Conservation (phyloP, 202 grass and related monocot genomes). For the Elaeis oleifera region DNA sequence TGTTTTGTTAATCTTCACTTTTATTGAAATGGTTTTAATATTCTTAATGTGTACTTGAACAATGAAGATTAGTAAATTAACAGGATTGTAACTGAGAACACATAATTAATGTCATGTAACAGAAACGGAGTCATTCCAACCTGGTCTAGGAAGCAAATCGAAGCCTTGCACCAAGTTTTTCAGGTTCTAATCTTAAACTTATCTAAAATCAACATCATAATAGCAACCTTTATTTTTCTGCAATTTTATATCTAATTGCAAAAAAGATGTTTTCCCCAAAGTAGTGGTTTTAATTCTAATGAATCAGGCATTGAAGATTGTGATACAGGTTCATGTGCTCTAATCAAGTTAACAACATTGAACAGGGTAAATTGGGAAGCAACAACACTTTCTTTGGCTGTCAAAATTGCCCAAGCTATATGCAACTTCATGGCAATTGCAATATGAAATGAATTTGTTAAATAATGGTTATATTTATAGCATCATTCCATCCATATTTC, state of each 20-base stretch:
- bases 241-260: conserved; percentile 26
- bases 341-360: conserved; percentile 36
- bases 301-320: conserved; percentile 43
- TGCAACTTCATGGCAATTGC: conserved; percentile 8
- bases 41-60: conserved; percentile 24
- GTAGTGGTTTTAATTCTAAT: conserved; percentile 41
- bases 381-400: conserved; percentile 12
- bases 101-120: conserved; percentile 89
- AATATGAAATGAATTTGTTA: too few species aligned
- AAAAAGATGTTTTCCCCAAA: conserved; percentile 31
- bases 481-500: too few species aligned
- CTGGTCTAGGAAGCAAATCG: conserved; percentile 90
- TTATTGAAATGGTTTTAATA: conserved; percentile 23
- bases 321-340: conserved; percentile 48
- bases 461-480: too few species aligned
- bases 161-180: conserved; percentile 99
- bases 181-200: conserved; percentile 85
- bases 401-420: conserved; percentile 32
- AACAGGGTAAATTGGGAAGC: conserved; percentile 36
- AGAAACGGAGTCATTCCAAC: conserved; percentile 74
- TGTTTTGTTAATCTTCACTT: neutral
- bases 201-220: conserved; percentile 47
- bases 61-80: conserved; percentile 48
- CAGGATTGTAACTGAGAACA: conserved; percentile 46
- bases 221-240: conserved; percentile 48